Evolutionary conservation across 2,329 filamentous ascomycete genomes (phyloP).

Genomic region (Trichoderma sp.): DNA sequence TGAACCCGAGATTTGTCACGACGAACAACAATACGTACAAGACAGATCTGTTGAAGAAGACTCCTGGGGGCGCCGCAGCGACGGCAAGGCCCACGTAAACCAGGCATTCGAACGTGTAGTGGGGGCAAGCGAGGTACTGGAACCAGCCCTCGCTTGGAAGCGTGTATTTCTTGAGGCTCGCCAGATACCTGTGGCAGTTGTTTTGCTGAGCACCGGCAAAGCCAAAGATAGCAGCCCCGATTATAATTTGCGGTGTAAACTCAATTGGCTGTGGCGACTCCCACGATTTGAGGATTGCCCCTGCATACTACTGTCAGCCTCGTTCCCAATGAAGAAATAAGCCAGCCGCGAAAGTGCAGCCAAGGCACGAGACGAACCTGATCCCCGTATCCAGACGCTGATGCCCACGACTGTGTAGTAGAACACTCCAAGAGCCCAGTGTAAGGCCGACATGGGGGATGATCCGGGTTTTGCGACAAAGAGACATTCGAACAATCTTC

Average conservation of each 20-base stretch:
- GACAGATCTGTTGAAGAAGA: conserved; percentile 72
- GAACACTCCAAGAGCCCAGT: conserved; percentile 76
- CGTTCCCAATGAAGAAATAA: background rate
- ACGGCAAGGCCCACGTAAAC: conserved; percentile 82
- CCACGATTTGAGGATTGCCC: conserved; percentile 43
- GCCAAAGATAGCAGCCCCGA: conserved; percentile 67
- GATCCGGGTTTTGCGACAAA: conserved; percentile 62
- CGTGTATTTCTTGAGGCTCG: conserved; percentile 77
- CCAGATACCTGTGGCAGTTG: conserved; percentile 71
- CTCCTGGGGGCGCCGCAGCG: conserved; percentile 69
- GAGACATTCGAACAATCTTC: conserved; percentile 77
- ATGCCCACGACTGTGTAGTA: conserved; percentile 78
- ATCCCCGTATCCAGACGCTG: conserved; percentile 83
- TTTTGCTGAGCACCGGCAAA: conserved; percentile 75
- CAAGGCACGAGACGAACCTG: conserved; percentile 55
- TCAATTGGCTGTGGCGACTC: conserved; percentile 31
- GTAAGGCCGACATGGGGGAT: conserved; percentile 81
- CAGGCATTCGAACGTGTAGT: conserved; percentile 87
- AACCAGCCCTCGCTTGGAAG: conserved; percentile 77
- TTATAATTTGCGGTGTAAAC: conserved; percentile 35
- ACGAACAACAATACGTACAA: conserved; percentile 74
- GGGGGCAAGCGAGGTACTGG: conserved; percentile 74
- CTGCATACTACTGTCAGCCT: conserved; percentile 32
- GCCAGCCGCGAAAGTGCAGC: background rate
- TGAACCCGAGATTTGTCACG: conserved; percentile 76